Evolutionary conservation across 208 protist genomes (phyloP), one percentile per base, ranked within the genome.

Genomic region (Wallacemonas sp.): DNA sequence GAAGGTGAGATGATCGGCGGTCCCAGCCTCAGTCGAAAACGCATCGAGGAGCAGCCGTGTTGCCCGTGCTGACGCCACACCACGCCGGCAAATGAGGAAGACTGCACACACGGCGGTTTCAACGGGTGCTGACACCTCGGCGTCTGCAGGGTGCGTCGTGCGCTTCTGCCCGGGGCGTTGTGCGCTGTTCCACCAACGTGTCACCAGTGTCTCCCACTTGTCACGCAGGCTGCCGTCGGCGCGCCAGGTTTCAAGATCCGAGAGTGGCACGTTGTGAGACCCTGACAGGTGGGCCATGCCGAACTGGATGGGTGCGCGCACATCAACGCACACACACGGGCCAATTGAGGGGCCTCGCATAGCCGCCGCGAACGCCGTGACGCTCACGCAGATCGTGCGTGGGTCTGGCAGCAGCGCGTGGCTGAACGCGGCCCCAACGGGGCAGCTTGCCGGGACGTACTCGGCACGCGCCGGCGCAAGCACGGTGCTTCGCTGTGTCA

Each of bases 41-140:
- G 47, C 58, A 41, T 39, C 14, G 2, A 72, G 39, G 57, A 96
- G 76, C 1, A 96, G 49, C 30, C 78, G 14, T 0, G 74, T 67
- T 0, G 88, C 82, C 32, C 81, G 61, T 2, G 71, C 75, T 0
- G 88, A 95, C 16, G 83, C 70, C 26, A 94, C 71, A 19, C 92
- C 92, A 48, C 92, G 87, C n/a, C 92, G 85, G 48, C 92, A 96
- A 1, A 96, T 14, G 43, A 96, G 58, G 71, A 75, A 90, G 2
- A 86, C 65, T 16, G 46, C 41, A 16, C 23, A 43, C 16, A 43
- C 43, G 21, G 5, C 38, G 30, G 27, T 33, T 29, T 19, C 16
- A 0, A 5, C 43, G 17, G 17, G 27, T 30, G 24, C 11, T 24
- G n/a, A n/a, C n/a, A n/a, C n/a, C n/a, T n/a, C n/a, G n/a, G n/a